These are phyloP conservation scores for Pyrus pyrifolia DNA, from an alignment of 306 rosid genomes.

Conservation along the genomic window DNA sequence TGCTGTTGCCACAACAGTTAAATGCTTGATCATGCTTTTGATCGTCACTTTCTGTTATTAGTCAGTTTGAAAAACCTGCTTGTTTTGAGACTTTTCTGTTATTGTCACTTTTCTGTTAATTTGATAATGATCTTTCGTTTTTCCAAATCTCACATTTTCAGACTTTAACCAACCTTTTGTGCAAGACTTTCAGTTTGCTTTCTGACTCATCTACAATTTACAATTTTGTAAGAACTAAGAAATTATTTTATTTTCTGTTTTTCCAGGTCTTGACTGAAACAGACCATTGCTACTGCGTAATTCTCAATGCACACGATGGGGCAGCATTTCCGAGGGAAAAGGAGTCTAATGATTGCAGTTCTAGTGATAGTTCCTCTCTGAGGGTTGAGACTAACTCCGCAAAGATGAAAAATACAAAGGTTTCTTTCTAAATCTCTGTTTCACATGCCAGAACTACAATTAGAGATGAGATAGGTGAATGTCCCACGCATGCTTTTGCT, in stretches of 20 bases:
- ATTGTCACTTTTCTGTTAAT: too few relatives aligned
- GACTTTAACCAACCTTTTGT: neutral
- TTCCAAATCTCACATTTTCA: neutral
- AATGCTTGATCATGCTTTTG: neutral
- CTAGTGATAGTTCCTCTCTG: constrained; percentile 32
- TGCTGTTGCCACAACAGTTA: neutral
- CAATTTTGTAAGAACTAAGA: neutral
- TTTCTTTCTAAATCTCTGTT: constrained; percentile 26
- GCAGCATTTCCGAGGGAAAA: constrained; percentile 77
- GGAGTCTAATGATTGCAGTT: constrained; percentile 39
- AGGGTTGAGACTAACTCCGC: constrained; percentile 28
- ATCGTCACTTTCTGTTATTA: too few relatives aligned
- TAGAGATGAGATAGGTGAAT: neutral
- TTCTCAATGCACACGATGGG: constrained; percentile 95
- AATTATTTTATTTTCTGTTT: constrained; percentile 15
- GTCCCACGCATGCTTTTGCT: neutral
- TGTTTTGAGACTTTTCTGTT: too few relatives aligned
- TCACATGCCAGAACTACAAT: constrained; percentile 9
- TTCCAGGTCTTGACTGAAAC: constrained; percentile 83
- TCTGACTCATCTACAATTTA: neutral
- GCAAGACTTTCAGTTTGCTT: neutral
- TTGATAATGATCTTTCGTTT: too few relatives aligned
- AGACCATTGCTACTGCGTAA: constrained; percentile 94
- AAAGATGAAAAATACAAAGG: constrained; percentile 57
- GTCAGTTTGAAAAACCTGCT: too few relatives aligned